Evolutionary conservation across 805 yeast species (phyloP), one percentile per base, ranked within the genome.

Genomic region (Saturnispora sekii): DNA sequence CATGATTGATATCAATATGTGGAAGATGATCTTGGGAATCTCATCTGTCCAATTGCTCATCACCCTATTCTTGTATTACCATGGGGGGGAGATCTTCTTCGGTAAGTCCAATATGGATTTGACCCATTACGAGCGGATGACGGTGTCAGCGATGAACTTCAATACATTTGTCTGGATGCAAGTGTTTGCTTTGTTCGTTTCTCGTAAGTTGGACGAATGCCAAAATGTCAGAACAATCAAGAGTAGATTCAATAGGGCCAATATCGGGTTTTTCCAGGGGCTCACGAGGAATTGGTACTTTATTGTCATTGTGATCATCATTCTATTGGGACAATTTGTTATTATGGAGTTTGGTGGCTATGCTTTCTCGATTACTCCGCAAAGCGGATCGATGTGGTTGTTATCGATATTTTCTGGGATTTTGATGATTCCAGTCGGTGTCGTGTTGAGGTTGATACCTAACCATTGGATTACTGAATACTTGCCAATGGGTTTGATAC

Each of bases 321-420:
- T 93, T 62, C 93, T 81, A 29, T 89, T 84, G 5, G 76, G 79
- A 64, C 98, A 93, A 67, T 69, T 88, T 3, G 63, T 90, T 44
- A 90, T 93, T 55, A 93, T 93, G 97, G 84, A 80, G 64, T 90
- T 86, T 51, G 99, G 99, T 44, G 98, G 99, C 45, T 84, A 90
- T 35, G 96, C 98, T 0, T 93, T 93, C 65, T 77, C 89, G 7
- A 73, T 89, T 51, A 77, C 76, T 2, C 73, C 81, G 50, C 94
- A 84, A 64, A 82, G 95, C 1, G 83, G 84, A 7, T 77, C 77
- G 1, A 79, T 81, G 84, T 94, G 98, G 98, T 93, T 76, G 1
- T 79, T 87, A 2, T 93, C 97, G 0, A 64, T 90, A 5, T 57
- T 84, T 26, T 77, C 94, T 65, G 97, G 97, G 29, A 60, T 83